Evolutionary conservation across 345 rosid genomes (phyloP).

Genomic region (Dimocarpus longan): DNA sequence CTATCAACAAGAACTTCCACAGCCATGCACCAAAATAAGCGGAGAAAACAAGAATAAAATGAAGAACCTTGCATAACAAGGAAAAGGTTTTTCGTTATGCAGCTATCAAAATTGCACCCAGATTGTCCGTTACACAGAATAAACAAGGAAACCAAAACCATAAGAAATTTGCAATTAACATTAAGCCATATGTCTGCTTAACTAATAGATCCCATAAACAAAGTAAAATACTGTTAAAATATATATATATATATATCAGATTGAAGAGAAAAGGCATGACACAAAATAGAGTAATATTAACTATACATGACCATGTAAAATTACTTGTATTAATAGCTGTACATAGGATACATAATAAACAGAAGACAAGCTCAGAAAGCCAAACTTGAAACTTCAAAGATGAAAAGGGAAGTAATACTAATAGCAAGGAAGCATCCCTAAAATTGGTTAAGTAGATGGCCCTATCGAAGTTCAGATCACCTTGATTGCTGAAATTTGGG

Average conservation of each 20-base stretch:
- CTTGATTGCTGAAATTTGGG: constrained; percentile 50
- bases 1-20: neutral
- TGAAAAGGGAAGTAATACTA: neutral
- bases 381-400: neutral
- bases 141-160: neutral
- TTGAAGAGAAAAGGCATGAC: neutral
- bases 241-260: neutral
- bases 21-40: neutral
- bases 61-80: constrained; percentile 26
- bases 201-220: neutral
- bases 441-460: constrained; percentile 1
- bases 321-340: neutral
- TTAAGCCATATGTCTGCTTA: neutral
- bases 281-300: neutral
- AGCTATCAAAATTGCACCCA: neutral
- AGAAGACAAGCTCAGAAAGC: neutral
- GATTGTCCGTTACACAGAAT: neutral
- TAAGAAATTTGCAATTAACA: neutral
- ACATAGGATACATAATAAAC: neutral
- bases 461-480: constrained; percentile 27
- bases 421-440: constrained; percentile 1
- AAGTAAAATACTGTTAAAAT: neutral
- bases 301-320: neutral
- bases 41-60: neutral
- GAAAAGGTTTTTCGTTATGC: neutral